These are phyloP conservation scores for Dryadomyces sulphureus DNA, from an alignment of 2,329 filamentous ascomycete species.

Conservation along the genomic window DNA sequence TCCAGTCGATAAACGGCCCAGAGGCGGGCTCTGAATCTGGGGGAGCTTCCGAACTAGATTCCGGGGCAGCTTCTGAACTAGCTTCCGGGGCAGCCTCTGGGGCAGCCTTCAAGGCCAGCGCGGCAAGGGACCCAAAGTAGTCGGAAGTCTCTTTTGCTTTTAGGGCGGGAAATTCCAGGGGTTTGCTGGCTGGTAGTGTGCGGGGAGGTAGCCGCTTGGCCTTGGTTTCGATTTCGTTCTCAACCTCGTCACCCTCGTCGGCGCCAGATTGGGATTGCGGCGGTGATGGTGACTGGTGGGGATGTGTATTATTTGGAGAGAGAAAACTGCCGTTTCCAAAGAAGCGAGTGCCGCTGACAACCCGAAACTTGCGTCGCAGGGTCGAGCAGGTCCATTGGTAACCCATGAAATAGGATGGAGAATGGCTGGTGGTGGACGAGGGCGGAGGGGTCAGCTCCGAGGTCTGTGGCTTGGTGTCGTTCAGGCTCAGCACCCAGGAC, in stretches of 20 bases:
- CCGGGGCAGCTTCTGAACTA: too few relatives aligned
- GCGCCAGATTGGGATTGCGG: too few relatives aligned
- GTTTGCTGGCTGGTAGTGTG: too few relatives aligned
- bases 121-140: neutral
- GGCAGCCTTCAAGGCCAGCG: neutral
- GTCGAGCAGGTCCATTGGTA: slow-evolving; percentile 58
- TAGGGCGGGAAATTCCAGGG: too few relatives aligned
- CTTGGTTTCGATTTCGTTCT: too few relatives aligned
- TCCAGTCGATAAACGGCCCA: too few relatives aligned
- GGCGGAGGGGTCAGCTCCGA: slow-evolving; percentile 18
- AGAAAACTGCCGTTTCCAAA: slow-evolving; percentile 20
- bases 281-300: neutral
- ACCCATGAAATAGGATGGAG: slow-evolving; percentile 46
- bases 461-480: slow-evolving; percentile 34
- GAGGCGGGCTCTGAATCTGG: too few relatives aligned
- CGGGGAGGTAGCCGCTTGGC: too few relatives aligned
- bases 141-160: neutral
- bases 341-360: slow-evolving; percentile 41
- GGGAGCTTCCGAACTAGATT: too few relatives aligned
- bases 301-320: neutral
- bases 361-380: slow-evolving; percentile 50
- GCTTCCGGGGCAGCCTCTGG: too few relatives aligned
- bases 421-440: slow-evolving; percentile 15
- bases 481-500: slow-evolving; percentile 47
- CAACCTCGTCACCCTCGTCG: too few relatives aligned